Conservation (phyloP, 2,329 filamentous ascomycete genomes). For the Herpotrichia juniperi region DNA sequence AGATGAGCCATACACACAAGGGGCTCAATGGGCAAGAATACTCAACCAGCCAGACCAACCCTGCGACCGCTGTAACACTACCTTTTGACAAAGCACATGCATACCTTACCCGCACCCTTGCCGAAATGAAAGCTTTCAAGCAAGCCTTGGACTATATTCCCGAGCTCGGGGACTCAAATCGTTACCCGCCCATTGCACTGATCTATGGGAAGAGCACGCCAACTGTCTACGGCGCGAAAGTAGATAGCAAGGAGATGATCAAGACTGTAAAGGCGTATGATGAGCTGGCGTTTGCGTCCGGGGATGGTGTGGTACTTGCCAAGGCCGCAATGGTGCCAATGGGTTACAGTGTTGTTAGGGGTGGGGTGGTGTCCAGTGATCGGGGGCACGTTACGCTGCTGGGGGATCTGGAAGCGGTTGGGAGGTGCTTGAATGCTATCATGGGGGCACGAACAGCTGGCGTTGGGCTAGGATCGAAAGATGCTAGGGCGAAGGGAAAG, state of each 20-base stretch:
- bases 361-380: conserved; percentile 79
- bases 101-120: conserved; percentile 78
- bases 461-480: conserved; percentile 69
- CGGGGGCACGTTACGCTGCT: conserved; percentile 86
- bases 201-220: conserved; percentile 88
- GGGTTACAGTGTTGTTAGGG: conserved; percentile 76
- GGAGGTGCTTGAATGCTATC: conserved; percentile 73
- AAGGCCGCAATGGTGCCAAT: conserved; percentile 82
- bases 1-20: conserved; percentile 51
- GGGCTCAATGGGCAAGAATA: conserved; percentile 11
- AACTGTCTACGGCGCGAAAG: conserved; percentile 81
- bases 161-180: conserved; percentile 66
- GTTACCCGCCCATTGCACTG: conserved; percentile 80
- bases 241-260: conserved; percentile 75
- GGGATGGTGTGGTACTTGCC: conserved; percentile 88
- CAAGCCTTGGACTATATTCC: conserved; percentile 70
- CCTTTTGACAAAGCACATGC: conserved; percentile 60
- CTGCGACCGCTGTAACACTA: conserved; percentile 56
- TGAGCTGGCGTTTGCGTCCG: conserved; percentile 82
- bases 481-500: conserved; percentile 56
- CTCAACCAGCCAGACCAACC: conserved; percentile 17
- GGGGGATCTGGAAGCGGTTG: conserved; percentile 83
- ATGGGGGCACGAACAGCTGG: conserved; percentile 72
- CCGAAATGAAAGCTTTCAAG: conserved; percentile 76
- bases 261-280: conserved; percentile 80